Base-by-base conservation (phyloP, 1,284 basidiomycete genomes). In the Boletus mariae region DNA sequence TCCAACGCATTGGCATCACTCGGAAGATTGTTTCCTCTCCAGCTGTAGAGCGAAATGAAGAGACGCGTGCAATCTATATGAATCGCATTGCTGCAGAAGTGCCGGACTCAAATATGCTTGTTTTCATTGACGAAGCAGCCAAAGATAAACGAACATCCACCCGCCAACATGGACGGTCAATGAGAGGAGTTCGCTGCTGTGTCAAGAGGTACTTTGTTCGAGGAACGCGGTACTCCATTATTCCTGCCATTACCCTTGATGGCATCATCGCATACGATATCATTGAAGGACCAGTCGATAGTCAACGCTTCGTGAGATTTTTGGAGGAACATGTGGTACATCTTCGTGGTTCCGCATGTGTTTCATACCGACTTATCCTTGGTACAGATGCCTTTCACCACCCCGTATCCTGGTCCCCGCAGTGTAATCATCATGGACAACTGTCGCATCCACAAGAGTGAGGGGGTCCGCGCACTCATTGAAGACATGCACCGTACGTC, bases 51-150 rank as follows among this genome's bases (percentile, higher is more conserved):
- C 40, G 47, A 0, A 66, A 65, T 47, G 61, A 66, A 9, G 45
- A 62, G 9, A 20, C 45, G 12, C 40, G 54, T 8, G 57, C 64
- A 13, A 29, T 58, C 2, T 69, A 57, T 46, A 69, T 68, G 66
- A 62, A 65, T 17, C 11, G 32, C 3, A 64, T 69, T 47, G 57
- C 52, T 5, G 51, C 57, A 1, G 34, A 46, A 54, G 15, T 47
- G 3, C 40, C 35, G 7, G 35, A 37, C 7, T 1, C n/a, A 17
- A 52, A 57, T 9, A 59, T 60, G 57, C 32, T 65, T 4, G 57
- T 70, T 52, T 70, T 69, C 37, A 47, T 64, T 47, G 65, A 69
- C 49, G 61, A 68, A 42, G 63, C 65, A 17, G 60, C 62, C 4
- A 51, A 58, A 4, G 62, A 70, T 47, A 45, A 56, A 20, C 51